Evolutionary conservation across 2,329 filamentous ascomycete species (phyloP), one percentile per base, ranked within the genome.

Genomic region (Fusarium drepaniforme): DNA sequence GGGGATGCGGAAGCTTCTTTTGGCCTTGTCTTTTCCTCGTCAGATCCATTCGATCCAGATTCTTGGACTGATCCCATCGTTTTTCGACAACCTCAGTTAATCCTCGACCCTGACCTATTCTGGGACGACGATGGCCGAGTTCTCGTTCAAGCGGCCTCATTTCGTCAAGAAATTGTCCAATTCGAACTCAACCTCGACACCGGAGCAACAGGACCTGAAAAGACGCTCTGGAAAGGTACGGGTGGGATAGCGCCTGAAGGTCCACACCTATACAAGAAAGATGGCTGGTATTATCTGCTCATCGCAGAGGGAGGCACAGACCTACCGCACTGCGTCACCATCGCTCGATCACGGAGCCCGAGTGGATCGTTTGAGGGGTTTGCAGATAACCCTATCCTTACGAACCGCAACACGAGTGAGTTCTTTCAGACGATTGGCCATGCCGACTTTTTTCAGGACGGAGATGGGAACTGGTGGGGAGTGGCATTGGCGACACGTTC

Each of bases 261-360:
- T 5, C 85, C 86, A 2, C 85, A 87, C 59, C 80, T 87, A 15
- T 85, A 84, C 74, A 84, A 83, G 70, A 83, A 82, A 21, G 85
- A 83, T 18, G 81, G 78, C 2, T 87, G 82, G 21, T 65, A 66
- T 8, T 66, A 60, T 23, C 53, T 66, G 9, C 18, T 66, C 25
- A 30, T 51, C 28, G 53, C 64, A 4, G 64, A 65, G 25, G 62
- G 62, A 25, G 62, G 62, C 7, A 57, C 53, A 15, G 53, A 35
- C n/a, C 3, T 35, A 4, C 28, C 28, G 0, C 53, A 57, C 28
- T 35, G 28, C 28, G 53, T 57, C 3, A 57, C 30, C 8, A 9
- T 57, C 11, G 53, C 53, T 33, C 28, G 30, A 8, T 57, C 53
- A 5, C 21, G 25, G 5, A 33, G 8, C 28, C n/a, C 30, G 3